Evolutionary conservation across 2,329 filamentous ascomycete species (phyloP).

Genomic region (Fusarium mundagurra): DNA sequence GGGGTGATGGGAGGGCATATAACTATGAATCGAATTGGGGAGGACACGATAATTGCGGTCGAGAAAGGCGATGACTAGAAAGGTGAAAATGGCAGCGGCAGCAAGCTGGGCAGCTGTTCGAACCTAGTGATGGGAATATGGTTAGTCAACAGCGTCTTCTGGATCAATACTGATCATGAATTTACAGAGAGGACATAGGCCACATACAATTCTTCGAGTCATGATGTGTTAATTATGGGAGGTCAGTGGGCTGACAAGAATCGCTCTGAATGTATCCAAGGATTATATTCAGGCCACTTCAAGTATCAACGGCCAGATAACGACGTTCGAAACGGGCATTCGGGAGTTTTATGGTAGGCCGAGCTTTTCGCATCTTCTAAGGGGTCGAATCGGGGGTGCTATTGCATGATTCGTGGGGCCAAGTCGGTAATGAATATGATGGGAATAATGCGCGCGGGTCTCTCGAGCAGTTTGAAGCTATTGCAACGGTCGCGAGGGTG

Average conservation of each 20-base stretch:
- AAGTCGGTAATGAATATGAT: not conserved
- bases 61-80: conserved; percentile 81
- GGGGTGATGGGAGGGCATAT: conserved; percentile 85
- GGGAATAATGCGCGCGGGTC: conserved; percentile 3
- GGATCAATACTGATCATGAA: not conserved
- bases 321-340: conserved; percentile 32
- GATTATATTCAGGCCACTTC: conserved; percentile 26
- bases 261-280: not conserved
- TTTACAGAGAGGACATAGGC: not conserved
- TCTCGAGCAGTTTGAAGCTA: not conserved
- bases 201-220: conserved; percentile 52
- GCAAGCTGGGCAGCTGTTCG: conserved; percentile 80
- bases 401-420: conserved; percentile 39
- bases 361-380: conserved; percentile 44
- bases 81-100: conserved; percentile 70
- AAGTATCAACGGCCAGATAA: conserved; percentile 28
- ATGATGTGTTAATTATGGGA: conserved; percentile 39
- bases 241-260: not conserved
- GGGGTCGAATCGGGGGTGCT: conserved; percentile 28
- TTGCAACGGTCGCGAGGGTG: not conserved
- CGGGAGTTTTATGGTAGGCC: conserved; percentile 23
- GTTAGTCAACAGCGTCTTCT: conserved; percentile 7
- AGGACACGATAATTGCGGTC: conserved; percentile 90
- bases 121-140: conserved; percentile 52
- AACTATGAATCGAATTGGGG: conserved; percentile 84